These are phyloP conservation scores for Didymosphaeria variabile DNA, from an alignment of 2,329 filamentous ascomycete species.

Conservation along the genomic window DNA sequence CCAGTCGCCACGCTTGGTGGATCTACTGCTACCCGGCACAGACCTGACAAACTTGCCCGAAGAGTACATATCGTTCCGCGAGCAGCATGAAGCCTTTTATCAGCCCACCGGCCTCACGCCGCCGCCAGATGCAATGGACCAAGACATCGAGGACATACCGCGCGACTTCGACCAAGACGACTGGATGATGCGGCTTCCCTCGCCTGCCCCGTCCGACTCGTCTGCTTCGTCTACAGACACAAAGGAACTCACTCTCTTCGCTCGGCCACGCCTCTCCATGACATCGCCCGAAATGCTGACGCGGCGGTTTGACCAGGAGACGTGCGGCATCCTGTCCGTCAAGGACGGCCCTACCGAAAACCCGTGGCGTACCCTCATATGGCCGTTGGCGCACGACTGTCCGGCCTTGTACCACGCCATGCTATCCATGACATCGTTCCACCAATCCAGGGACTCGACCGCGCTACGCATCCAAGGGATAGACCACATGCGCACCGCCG, in stretches of 20 bases:
- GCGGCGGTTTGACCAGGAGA: conserved; percentile 70
- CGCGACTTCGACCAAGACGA: conserved; percentile 48
- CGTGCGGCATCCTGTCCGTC: conserved; percentile 75
- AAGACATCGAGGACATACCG: conserved; percentile 66
- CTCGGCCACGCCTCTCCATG: conserved; percentile 59
- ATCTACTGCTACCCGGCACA: conserved; percentile 59
- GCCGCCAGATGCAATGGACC: conserved; percentile 47
- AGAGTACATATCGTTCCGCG: conserved; percentile 44
- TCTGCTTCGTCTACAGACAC: conserved; percentile 46
- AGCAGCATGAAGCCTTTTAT: conserved; percentile 48
- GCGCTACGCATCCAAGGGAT: conserved; percentile 69
- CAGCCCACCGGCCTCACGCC: conserved; percentile 41
- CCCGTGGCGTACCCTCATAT: conserved; percentile 75
- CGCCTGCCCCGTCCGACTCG: conserved; percentile 46
- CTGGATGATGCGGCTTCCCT: conserved; percentile 52
- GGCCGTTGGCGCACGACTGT: conserved; percentile 71
- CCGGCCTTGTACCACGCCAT: conserved; percentile 74
- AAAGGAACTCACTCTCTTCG: conserved; percentile 38
- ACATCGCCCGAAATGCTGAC: conserved; percentile 69
- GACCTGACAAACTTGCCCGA: conserved; percentile 55
- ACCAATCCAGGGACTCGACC: conserved; percentile 67
- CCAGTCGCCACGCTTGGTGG: conserved; percentile 59
- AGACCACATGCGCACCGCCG: conserved; percentile 73
- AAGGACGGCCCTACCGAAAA: conserved; percentile 76
- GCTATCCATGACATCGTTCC: conserved; percentile 74